phyloP scores from a whole-genome alignment of 1,139 yeast species.

The Groenewaldozyma sp. region DNA sequence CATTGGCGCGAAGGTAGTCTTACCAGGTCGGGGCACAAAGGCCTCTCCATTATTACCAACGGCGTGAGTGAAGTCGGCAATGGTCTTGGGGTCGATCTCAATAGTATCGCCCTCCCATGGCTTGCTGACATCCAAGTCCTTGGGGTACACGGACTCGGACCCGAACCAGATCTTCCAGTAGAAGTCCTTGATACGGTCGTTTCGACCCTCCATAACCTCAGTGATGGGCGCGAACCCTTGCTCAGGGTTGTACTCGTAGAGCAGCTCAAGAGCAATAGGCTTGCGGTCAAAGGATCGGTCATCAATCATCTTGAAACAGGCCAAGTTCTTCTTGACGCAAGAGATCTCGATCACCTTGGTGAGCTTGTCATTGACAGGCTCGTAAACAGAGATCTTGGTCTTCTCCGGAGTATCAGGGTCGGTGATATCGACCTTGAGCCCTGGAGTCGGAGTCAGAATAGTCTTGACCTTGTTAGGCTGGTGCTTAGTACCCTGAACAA shows the following conservation, averaged over 20 bases:
- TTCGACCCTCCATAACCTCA: conserved; percentile 86
- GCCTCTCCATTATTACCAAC: conserved; percentile 97
- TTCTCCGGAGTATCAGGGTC: conserved; percentile 42
- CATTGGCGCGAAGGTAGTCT: conserved; percentile 89
- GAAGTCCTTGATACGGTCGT: conserved; percentile 85
- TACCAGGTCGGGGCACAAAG: conserved; percentile 81
- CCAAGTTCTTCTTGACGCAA: conserved; percentile 37
- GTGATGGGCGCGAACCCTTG: conserved; percentile 93
- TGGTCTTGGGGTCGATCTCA: conserved; percentile 63
- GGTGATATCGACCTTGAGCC: conserved; percentile 55
- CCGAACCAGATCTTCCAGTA: conserved; percentile 99
- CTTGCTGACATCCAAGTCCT: conserved; percentile 50
- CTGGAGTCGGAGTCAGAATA: conserved; percentile 66
- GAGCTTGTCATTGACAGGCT: conserved; percentile 62
- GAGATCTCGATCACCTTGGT: conserved; percentile 61
- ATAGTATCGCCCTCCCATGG: conserved; percentile 61
- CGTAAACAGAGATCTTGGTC: conserved; percentile 56
- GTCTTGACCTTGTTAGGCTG: conserved; percentile 70
- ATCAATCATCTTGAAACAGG: conserved; percentile 72
- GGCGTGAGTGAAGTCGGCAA: conserved; percentile 92
- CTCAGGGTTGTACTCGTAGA: conserved; percentile 68
- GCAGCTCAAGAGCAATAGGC: conserved; percentile 68
- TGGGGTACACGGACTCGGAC: conserved; percentile 45
- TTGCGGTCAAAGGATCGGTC: conserved; percentile 73
- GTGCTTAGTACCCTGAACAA: conserved; percentile 79